Percentiles rank a stretch among this genome's conserved stretches.
These are phyloP conservation scores for Vitis hybrid DNA, from an alignment of 177 flowering plant species.

Conservation along the genomic window DNA sequence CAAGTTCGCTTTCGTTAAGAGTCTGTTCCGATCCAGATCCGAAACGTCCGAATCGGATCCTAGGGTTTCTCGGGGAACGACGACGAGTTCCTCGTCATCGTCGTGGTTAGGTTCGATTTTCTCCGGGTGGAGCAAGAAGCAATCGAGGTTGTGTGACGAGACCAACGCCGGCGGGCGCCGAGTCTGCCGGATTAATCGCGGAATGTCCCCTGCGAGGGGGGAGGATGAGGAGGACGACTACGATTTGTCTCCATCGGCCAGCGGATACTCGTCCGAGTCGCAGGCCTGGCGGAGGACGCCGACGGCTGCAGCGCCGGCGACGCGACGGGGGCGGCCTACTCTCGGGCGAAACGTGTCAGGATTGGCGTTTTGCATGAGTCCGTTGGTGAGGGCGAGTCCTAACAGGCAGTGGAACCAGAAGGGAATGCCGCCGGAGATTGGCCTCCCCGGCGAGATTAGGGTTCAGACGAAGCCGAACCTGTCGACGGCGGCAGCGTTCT, in stretches of 20 bases:
- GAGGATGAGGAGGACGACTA: conserved; percentile 27
- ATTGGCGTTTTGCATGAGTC: conserved; percentile 77
- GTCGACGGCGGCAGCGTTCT: conserved; percentile 50
- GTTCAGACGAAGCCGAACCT: conserved; percentile 43
- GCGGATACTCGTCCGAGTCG: conserved; percentile 49
- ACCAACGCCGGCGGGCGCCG: conserved; percentile 21
- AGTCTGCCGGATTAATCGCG: conserved; percentile 39
- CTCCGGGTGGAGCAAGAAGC: conserved; percentile 38
- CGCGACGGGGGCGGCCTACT: conserved; percentile 16
- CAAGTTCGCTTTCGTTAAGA: conserved; percentile 32
- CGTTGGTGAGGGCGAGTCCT: conserved; percentile 82
- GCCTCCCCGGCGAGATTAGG: conserved; percentile 50
- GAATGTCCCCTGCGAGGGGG: conserved; percentile 67
- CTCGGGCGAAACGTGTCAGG: conserved; percentile 39
- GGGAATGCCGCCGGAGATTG: conserved; percentile 39
- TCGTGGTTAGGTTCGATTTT: conserved; percentile 51
- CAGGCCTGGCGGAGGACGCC: conserved; percentile 35
- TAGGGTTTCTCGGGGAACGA: conserved; percentile 12
- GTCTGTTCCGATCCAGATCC: conserved; percentile 50
- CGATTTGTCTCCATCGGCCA: conserved; percentile 33
- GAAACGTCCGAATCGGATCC: conserved; percentile 25
- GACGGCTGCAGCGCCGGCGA: conserved; percentile 15
- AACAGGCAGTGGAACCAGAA: conserved; percentile 47
- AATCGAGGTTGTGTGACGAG: conserved; percentile 14
- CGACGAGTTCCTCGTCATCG: conserved; percentile 30